A percentile compares a stretch with the other conserved stretches of the same genome.
phyloP scores from a whole-genome alignment of 140 eudicot species.

The Flaveria floridana region DNA sequence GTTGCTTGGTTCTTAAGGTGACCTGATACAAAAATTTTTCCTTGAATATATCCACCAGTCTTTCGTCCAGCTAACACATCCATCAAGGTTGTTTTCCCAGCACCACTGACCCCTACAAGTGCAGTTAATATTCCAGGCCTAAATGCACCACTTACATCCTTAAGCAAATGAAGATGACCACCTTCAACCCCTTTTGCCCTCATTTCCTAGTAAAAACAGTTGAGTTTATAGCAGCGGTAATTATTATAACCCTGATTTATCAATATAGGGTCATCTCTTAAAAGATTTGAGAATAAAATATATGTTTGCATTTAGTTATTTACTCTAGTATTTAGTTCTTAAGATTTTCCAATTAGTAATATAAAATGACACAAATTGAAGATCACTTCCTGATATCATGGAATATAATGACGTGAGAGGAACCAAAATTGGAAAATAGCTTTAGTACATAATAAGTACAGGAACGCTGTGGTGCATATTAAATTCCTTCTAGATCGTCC shows the following conservation, averaged over 20 bases:
- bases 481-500: no score
- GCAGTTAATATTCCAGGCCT: constrained; percentile 82
- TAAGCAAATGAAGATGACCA: constrained; percentile 51
- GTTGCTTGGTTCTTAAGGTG: constrained; percentile 59
- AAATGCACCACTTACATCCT: constrained; percentile 74
- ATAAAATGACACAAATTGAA: no score
- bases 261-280: neutral
- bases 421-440: no score
- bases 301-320: no score
- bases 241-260: neutral
- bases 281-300: no score
- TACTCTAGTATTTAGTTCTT: no score
- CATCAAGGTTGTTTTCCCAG: constrained; percentile 74
- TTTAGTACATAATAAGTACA: no score
- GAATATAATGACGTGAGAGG: no score
- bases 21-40: constrained; percentile 49
- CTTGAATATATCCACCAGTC: constrained; percentile 57
- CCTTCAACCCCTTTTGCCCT: constrained; percentile 50
- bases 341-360: no score
- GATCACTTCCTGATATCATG: no score
- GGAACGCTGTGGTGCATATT: no score
- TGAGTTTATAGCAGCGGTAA: neutral
- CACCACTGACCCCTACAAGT: constrained; percentile 75
- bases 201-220: constrained; percentile 53
- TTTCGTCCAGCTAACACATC: constrained; percentile 73